phyloP scores from a whole-genome alignment of 2,329 filamentous ascomycete species.

The Diaporthe sp. region DNA sequence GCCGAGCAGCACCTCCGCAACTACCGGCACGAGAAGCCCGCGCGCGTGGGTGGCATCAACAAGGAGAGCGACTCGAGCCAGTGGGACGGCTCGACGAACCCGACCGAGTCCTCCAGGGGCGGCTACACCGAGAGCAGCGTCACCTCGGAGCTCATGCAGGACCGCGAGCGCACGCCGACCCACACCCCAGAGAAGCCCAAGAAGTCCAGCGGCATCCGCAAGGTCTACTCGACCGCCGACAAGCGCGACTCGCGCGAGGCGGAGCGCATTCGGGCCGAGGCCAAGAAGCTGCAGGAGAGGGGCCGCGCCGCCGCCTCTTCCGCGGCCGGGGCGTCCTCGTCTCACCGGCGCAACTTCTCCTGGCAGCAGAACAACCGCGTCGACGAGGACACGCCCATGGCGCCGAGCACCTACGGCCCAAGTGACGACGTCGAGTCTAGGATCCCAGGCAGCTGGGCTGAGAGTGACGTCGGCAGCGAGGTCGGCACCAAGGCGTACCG shows the following conservation, averaged over 20 bases:
- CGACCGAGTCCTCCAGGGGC: constrained; percentile 68
- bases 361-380: constrained; percentile 41
- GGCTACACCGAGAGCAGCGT: constrained; percentile 57
- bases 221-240: constrained; percentile 73
- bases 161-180: constrained; percentile 58
- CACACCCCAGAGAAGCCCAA: constrained; percentile 63
- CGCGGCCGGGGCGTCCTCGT: constrained; percentile 53
- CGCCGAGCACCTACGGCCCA: constrained; percentile 41
- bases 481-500: constrained; percentile 70
- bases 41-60: constrained; percentile 91
- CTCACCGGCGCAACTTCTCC: constrained; percentile 43
- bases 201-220: constrained; percentile 63
- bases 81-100: constrained; percentile 81
- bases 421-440: constrained; percentile 46
- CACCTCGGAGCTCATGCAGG: constrained; percentile 71
- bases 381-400: constrained; percentile 39
- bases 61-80: constrained; percentile 81
- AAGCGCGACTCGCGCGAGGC: constrained; percentile 65
- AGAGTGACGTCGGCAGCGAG: constrained; percentile 61
- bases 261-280: constrained; percentile 70
- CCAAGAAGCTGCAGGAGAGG: constrained; percentile 67
- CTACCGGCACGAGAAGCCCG: constrained; percentile 89
- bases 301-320: constrained; percentile 61
- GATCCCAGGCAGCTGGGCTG: constrained; percentile 54
- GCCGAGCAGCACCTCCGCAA: constrained; percentile 79